These are phyloP conservation scores for Hymenoscyphus linearis DNA, from an alignment of 2,329 filamentous ascomycete genomes.

Conservation along the genomic window DNA sequence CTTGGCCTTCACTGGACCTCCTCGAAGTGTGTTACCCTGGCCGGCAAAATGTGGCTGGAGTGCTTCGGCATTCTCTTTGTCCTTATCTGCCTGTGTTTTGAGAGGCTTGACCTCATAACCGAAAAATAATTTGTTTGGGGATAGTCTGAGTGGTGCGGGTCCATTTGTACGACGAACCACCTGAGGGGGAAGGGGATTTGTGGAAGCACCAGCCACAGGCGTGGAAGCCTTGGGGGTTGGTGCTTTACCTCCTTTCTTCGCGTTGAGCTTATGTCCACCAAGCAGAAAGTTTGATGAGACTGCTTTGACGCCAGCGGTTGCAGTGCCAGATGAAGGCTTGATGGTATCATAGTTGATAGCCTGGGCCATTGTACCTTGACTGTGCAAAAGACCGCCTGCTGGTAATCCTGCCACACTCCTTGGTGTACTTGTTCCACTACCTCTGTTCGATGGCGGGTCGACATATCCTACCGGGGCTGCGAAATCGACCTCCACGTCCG, in stretches of 20 bases:
- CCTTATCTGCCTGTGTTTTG: slow-evolving; percentile 69
- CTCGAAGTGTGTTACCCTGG: slow-evolving; percentile 71
- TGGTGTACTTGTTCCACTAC: slow-evolving; percentile 82
- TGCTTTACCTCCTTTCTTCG: slow-evolving; percentile 75
- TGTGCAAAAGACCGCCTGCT: slow-evolving; percentile 69
- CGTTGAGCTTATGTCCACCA: slow-evolving; percentile 73
- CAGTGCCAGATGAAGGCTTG: slow-evolving; percentile 67
- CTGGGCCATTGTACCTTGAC: slow-evolving; percentile 90
- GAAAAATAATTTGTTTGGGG: slow-evolving; percentile 91
- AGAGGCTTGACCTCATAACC: slow-evolving; percentile 90
- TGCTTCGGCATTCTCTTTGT: slow-evolving; percentile 59
- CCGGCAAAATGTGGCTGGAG: slow-evolving; percentile 74
- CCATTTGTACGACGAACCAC: slow-evolving; percentile 57
- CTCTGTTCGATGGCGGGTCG: slow-evolving; percentile 62
- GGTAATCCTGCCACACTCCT: slow-evolving; percentile 61
- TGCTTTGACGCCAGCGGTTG: slow-evolving; percentile 55
- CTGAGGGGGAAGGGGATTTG: slow-evolving; percentile 26
- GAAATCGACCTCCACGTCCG: slow-evolving; percentile 94
- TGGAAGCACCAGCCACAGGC: slow-evolving; percentile 56
- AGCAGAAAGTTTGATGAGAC: slow-evolving; percentile 73
- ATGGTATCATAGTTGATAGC: slow-evolving; percentile 96
- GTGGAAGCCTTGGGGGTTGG: slow-evolving; percentile 68
- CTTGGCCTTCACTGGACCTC: slow-evolving; percentile 65
- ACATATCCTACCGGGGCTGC: slow-evolving; percentile 91
- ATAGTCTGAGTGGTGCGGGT: slow-evolving; percentile 77